Evolutionary conservation across 1,139 yeast genomes (phyloP), one percentile per base, ranked within the genome.

Genomic region (Zygoascus meyerae): DNA sequence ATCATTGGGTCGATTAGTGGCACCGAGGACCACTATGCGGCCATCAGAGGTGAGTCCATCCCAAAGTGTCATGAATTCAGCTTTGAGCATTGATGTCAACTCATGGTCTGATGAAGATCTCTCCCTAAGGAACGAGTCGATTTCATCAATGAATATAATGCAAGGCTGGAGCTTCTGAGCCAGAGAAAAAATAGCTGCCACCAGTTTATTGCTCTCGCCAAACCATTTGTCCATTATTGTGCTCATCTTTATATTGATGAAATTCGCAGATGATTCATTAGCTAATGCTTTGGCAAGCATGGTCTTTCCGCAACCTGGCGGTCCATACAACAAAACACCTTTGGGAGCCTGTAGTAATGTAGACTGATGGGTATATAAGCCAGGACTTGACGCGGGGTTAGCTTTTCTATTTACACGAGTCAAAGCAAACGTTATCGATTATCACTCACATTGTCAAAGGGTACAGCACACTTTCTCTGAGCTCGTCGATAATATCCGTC

Each of bases 251-350:
- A 92, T 84, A 62, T 90, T 89, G 46, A 92, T 76, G 66, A 92
- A 92, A 58, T 84, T 87, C 0, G 98, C 97, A 0, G 90, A 90
- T 57, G 95, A 83, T 64, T 90, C 96, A 48, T 81, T 79, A 1
- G 97, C 97, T 42, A 92, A 75, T 0, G 97, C 97, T 64, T 90
- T 90, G 12, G 97, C 97, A 58, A 92, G 72, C 97, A 92, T 89
- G n/a, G 97, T 92, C 66, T 92, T 92, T 49, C 98, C 98, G 66
- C 97, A 92, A 0, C 98, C 97, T 0, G 98, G 98, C 1, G 98
- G 97, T 0, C 98, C 98, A 62, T 87, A 83, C 48, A 92, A 74
- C 41, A 92, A 70, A 2, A 92, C 97, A 28, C 98, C 98, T 60
- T 87, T 90, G 2, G 98, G 98, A 1, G 96, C 92, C 59, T 84